Conservation (phyloP, 805 yeast genomes). For the Saccharomycopsis olivae region DNA sequence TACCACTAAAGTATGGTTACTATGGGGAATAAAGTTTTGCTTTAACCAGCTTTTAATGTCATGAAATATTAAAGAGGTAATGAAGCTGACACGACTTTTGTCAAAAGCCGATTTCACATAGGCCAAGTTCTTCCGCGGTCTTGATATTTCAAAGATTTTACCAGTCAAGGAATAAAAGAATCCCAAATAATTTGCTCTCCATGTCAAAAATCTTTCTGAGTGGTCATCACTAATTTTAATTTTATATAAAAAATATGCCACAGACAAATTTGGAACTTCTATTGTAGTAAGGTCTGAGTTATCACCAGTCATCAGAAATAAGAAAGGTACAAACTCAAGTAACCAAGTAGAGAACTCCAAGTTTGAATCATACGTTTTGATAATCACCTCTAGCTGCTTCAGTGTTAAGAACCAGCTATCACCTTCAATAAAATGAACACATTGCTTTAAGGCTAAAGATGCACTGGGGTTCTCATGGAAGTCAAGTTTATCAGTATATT, state of each 20-base stretch:
- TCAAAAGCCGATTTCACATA: conserved; percentile 7
- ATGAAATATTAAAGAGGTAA: conserved; percentile 9
- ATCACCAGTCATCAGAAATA: no score
- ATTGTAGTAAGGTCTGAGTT: no score
- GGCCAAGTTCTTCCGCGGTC: conserved; percentile 6
- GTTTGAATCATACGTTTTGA: neutral
- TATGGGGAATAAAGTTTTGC: no score
- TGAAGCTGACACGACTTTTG: neutral
- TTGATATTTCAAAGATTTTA: conserved; percentile 2
- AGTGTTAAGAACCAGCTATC: neutral
- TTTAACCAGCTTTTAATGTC: no score
- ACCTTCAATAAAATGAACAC: no score
- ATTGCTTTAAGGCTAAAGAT: no score
- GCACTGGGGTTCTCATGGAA: no score
- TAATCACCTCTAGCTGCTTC: neutral
- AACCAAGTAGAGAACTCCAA: neutral
- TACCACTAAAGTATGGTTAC: no score
- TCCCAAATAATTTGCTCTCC: conserved; percentile 27
- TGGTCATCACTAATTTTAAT: neutral
- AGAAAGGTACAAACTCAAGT: conserved; percentile 4
- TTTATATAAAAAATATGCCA: conserved; percentile 1
- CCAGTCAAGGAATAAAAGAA: conserved; percentile 24
- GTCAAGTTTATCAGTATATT: no score
- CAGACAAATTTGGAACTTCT: neutral
- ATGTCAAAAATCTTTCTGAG: conserved; percentile 19